Evolutionary conservation across 768 basidiomycete genomes (phyloP).

Genomic region (Lactarius pseudohatsudake): DNA sequence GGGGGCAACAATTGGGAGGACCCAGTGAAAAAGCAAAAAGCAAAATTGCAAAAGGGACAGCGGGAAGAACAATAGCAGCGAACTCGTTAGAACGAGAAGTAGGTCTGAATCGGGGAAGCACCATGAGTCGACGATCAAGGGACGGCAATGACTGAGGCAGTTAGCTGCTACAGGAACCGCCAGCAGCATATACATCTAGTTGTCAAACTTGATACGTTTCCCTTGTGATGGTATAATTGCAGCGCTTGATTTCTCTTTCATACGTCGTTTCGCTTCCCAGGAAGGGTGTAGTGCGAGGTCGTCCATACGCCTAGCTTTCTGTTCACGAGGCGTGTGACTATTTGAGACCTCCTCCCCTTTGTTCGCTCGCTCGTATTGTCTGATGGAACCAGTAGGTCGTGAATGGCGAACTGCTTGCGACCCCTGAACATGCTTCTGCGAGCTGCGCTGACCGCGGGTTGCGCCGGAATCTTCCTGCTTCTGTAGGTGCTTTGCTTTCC

Average conservation of each 20-base stretch:
- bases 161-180: not conserved
- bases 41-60: not conserved
- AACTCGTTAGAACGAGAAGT: not conserved
- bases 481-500: constrained; percentile 88
- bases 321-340: constrained; percentile 15
- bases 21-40: not conserved
- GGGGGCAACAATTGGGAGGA: not conserved
- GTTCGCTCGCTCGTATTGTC: not conserved
- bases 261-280: constrained; percentile 90
- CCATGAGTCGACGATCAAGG: not conserved
- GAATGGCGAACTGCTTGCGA: not conserved
- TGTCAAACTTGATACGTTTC: constrained; percentile 77
- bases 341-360: not conserved
- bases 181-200: constrained; percentile 9
- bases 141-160: not conserved
- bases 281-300: constrained; percentile 78
- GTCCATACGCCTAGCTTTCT: constrained; percentile 27
- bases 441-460: constrained; percentile 2
- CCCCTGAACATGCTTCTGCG: not conserved
- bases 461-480: constrained; percentile 40
- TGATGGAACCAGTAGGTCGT: not conserved
- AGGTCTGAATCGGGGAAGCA: not conserved
- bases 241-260: constrained; percentile 68
- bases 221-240: constrained; percentile 68
- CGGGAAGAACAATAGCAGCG: not conserved